Base-by-base conservation (phyloP, 2,329 filamentous ascomycete genomes). In the Pseudocercospora fijiensis region DNA sequence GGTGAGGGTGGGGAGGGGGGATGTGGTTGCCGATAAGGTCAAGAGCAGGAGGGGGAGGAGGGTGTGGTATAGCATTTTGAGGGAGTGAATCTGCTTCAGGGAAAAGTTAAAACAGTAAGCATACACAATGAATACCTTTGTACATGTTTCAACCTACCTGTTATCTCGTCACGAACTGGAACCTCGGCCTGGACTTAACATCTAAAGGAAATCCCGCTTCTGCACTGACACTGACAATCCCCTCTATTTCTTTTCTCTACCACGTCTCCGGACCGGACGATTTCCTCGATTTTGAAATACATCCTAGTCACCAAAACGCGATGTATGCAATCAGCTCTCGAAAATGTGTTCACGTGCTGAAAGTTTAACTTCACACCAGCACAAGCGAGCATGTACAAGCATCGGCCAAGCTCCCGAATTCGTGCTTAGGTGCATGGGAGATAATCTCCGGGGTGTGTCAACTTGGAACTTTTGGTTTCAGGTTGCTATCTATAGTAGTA, bases 1-100 rank as follows among this genome's bases (percentile, higher is more conserved):
- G 49, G 53, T 63, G 63, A 24, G n/a, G n/a, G n/a, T n/a, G 63
- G 30, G 13, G 16, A 69, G 52, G 22, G 67, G 67, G 18, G 61
- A 57, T 20, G 67, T 64, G 8, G 30, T 13, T 18, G 51, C 28
- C 13, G 64, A 18, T 5, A 57, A 22, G 43, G 66, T 28, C 7
- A 58, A 60, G 24, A 69, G 56, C 27, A 55, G 53, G 33, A 58
- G 33, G 33, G 63, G 22, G 64, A 64, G 30, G n/a, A 55, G n/a
- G 22, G 65, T 45, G 30, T 53, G 2, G 26, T 8, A 27, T 58
- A 66, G 41, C 61, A 65, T 66, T 6, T 57, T 64, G 56, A 11
- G 18, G 22, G 43, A 47, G n/a, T 47, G 43, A 20, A 1, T 18
- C n/a, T n/a, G n/a, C n/a, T n/a, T n/a, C n/a, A n/a, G n/a, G n/a